These are phyloP conservation scores for Beauveria caledonica DNA, from an alignment of 2,329 filamentous ascomycete genomes.

Conservation along the genomic window DNA sequence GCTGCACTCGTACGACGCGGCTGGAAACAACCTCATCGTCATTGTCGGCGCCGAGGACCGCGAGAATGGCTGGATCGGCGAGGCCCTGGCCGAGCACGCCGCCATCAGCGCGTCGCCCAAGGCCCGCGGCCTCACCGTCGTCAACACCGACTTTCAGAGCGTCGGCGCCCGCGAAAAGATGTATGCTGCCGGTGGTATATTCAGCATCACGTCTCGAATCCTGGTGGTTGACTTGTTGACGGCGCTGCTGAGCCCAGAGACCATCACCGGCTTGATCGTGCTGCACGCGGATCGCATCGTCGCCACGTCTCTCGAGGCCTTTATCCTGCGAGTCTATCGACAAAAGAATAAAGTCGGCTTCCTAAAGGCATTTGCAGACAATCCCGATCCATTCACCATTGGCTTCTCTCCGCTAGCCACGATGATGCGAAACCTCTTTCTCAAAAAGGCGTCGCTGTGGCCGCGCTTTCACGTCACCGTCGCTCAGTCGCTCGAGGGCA, in stretches of 20 bases:
- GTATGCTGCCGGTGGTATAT: constrained; percentile 81
- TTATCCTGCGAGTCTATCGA: constrained; percentile 86
- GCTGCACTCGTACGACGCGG: constrained; percentile 92
- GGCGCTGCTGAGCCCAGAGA: constrained; percentile 70
- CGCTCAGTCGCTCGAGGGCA: constrained; percentile 80
- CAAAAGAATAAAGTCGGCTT: constrained; percentile 94
- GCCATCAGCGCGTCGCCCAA: constrained; percentile 76
- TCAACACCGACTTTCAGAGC: constrained; percentile 91
- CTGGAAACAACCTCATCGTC: constrained; percentile 85
- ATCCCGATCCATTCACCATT: constrained; percentile 79
- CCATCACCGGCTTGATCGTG: constrained; percentile 77
- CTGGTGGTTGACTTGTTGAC: constrained; percentile 89
- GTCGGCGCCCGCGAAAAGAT: constrained; percentile 84
- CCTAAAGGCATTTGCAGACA: constrained; percentile 91
- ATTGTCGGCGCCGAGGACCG: constrained; percentile 83
- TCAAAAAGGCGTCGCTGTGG: constrained; percentile 83
- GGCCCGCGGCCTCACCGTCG: constrained; percentile 77
- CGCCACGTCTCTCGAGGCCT: constrained; percentile 85
- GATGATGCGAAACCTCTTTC: constrained; percentile 83
- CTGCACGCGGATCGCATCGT: constrained; percentile 82
- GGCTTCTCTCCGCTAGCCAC: constrained; percentile 82
- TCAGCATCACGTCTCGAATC: constrained; percentile 93
- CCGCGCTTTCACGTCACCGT: constrained; percentile 90
- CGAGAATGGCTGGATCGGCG: constrained; percentile 95
- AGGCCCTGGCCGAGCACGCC: constrained; percentile 90